Evolutionary conservation across 2,329 filamentous ascomycete genomes (phyloP), one percentile per base, ranked within the genome.

Genomic region (Xylariaceae sp.): DNA sequence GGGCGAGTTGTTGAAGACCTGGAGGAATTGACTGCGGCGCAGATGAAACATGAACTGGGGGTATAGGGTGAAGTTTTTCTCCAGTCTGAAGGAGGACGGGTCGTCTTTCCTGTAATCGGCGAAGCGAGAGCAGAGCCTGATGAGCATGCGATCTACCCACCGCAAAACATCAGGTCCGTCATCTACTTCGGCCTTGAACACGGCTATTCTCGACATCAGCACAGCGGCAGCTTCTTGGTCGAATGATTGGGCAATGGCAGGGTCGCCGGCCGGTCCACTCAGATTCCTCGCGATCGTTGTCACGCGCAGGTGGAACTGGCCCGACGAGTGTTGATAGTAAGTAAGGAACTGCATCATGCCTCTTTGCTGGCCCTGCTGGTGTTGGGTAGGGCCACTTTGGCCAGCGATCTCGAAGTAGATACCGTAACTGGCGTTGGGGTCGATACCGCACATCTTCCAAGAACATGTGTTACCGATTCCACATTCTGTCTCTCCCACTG

Each of bases 21-120:
- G 93, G 54, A 98, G 70, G 75, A 98, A 98, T 68, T 97, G 93
- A 69, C 90, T 95, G 68, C 93, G 83, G 58, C 93, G 86, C 50
- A 98, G 79, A 67, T 98, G 93, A 77, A 98, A 98, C 93, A 98
- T 98, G 72, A 98, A 98, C 66, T 98, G 93, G 21, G 93, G 93
- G 64, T 98, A 98, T 14, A 98, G 78, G 0, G 92, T 97, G 64
- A 98, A 98, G 74, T 98, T 98, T 81, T 96, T 96, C 69, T 98
- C 93, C 52, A 95, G 71, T 27, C 90, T 82, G 81, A 98, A 98
- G 0, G 92, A 97, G 5, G 92, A 94, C 12, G 93, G 90, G 60
- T 98, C 93, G 64, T 98, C 93, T 70, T 98, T 98, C 52, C 93
- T 81, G 66, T 98, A 98, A 67, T 98, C 93, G 22, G 93, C 93